Evolutionary conservation across 202 grass and related monocot species (phyloP).

Genomic region (Bolboschoenoplectus hybrid): DNA sequence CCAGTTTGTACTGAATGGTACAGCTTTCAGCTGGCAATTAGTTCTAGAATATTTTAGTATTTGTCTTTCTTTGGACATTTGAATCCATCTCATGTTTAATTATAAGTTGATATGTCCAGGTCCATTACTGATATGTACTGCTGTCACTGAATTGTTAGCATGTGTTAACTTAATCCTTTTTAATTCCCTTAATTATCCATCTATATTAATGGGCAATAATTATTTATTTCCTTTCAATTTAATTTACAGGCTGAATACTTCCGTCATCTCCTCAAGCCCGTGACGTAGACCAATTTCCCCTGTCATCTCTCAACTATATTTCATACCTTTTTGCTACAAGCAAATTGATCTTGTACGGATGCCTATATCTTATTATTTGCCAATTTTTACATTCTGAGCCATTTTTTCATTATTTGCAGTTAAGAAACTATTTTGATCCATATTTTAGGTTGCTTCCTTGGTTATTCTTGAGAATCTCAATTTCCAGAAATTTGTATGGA

Average conservation of each 20-base stretch:
- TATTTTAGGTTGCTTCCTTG: conserved; percentile 52
- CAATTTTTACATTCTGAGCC: conserved; percentile 25
- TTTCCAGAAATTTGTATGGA: conserved; percentile 51
- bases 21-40: background rate
- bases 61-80: background rate
- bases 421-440: conserved; percentile 6
- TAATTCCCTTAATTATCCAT: conserved; percentile 6
- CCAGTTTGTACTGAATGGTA: background rate
- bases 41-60: background rate
- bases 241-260: conserved; percentile 83
- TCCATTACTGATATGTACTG: background rate
- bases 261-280: conserved; percentile 90
- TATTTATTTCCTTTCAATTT: conserved; percentile 36
- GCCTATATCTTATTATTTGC: background rate
- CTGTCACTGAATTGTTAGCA: background rate
- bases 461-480: conserved; percentile 36
- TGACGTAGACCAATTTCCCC: conserved; percentile 63
- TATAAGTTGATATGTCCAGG: background rate
- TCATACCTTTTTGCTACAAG: conserved; percentile 25
- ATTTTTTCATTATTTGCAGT: background rate
- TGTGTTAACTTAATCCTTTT: background rate
- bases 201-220: conserved; percentile 6
- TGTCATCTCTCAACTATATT: conserved; percentile 46
- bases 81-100: background rate
- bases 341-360: conserved; percentile 55